Evolutionary conservation across 2,329 filamentous ascomycete species (phyloP).

Genomic region (Hysterium pulicare): DNA sequence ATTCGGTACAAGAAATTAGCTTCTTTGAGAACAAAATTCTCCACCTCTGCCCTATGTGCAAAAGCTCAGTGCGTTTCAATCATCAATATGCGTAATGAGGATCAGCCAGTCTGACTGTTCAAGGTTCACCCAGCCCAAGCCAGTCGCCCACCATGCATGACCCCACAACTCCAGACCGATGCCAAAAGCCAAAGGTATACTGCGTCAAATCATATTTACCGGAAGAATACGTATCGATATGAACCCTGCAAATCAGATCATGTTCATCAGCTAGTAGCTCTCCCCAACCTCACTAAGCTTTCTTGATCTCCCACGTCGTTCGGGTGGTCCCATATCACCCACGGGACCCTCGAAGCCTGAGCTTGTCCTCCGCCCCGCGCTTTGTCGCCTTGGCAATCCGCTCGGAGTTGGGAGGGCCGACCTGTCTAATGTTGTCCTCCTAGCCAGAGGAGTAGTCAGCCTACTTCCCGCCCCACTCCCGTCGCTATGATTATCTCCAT

Average conservation of each 20-base stretch:
- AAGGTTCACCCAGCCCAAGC: background rate
- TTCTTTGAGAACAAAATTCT: too few relatives aligned
- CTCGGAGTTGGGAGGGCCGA: constrained; percentile 50
- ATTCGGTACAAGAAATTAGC: too few relatives aligned
- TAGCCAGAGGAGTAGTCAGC: constrained; percentile 44
- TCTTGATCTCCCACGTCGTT: constrained; percentile 42
- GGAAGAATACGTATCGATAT: constrained; percentile 14
- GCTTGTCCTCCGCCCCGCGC: constrained; percentile 42
- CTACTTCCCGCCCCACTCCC: constrained; percentile 26
- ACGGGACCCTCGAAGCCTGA: constrained; percentile 34
- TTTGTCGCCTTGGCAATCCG: constrained; percentile 50
- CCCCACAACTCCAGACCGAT: constrained; percentile 14
- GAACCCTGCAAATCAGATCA: constrained; percentile 1
- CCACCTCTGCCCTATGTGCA: background rate
- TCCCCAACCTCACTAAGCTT: constrained; percentile 55
- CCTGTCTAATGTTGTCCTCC: constrained; percentile 43
- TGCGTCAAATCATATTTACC: constrained; percentile 19
- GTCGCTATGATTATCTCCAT: constrained; percentile 43
- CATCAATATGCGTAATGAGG: background rate
- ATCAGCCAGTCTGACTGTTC: background rate
- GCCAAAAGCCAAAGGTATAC: constrained; percentile 18
- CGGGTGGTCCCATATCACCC: constrained; percentile 45
- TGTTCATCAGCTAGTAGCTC: constrained; percentile 54
- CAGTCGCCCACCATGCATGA: background rate
- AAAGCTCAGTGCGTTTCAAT: background rate